These are phyloP conservation scores for Phytophthora pini DNA, from an alignment of 352 stramenopile genomes.

Conservation along the genomic window DNA sequence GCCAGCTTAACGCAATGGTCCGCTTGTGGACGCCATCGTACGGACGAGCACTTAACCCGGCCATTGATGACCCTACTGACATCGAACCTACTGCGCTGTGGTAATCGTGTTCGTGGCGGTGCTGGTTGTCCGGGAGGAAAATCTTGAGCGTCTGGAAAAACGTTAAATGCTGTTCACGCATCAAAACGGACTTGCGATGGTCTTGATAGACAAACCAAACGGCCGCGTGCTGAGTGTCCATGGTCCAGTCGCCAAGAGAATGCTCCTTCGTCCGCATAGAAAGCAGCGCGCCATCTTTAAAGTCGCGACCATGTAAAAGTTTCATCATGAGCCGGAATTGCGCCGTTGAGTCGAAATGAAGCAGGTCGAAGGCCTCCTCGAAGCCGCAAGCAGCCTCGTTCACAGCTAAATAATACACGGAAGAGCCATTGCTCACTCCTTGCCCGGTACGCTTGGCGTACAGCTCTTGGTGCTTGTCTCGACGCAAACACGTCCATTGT, in stretches of 20 bases:
- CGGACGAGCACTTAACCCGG: slow-evolving; percentile 33
- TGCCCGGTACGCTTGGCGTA: slow-evolving; percentile 54
- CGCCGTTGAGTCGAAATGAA: slow-evolving; percentile 61
- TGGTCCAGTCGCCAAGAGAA: slow-evolving; percentile 40
- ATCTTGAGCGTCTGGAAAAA: slow-evolving; percentile 76
- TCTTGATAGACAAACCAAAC: slow-evolving; percentile 71
- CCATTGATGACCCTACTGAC: slow-evolving; percentile 31
- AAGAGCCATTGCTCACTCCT: slow-evolving; percentile 36
- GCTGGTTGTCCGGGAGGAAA: slow-evolving; percentile 49
- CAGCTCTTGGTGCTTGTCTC: slow-evolving; percentile 59
- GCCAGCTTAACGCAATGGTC: slow-evolving; percentile 64
- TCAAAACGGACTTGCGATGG: slow-evolving; percentile 52
- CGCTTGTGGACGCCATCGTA: slow-evolving; percentile 63
- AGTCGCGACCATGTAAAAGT: slow-evolving; percentile 59
- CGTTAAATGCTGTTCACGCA: slow-evolving; percentile 59
- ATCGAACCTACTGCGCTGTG: slow-evolving; percentile 21
- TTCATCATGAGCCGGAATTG: slow-evolving; percentile 73
- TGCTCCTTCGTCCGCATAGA: slow-evolving; percentile 46
- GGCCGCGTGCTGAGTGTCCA: slow-evolving; percentile 60
- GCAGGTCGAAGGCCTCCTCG: slow-evolving; percentile 62
- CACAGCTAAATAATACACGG: slow-evolving; percentile 59
- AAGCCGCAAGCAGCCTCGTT: slow-evolving; percentile 67
- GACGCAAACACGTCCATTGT: slow-evolving; percentile 59
- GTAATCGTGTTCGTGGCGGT: slow-evolving; percentile 15
- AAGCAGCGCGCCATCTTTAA: slow-evolving; percentile 59